Conservation (phyloP, 1,139 yeast species). For the Saccharomyces pastorianus region DNA sequence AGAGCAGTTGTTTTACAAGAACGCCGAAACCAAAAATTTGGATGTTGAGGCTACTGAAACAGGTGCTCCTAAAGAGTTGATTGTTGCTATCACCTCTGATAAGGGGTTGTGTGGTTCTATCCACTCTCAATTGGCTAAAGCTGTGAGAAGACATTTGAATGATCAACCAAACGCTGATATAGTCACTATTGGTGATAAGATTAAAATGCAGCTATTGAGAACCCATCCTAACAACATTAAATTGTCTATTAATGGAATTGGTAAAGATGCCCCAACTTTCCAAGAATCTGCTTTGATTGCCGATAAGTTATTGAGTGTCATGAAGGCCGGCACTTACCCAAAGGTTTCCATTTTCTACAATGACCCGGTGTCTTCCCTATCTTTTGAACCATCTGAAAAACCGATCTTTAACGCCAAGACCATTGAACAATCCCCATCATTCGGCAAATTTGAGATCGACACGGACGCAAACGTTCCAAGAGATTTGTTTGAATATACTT, state of each 20-base stretch:
- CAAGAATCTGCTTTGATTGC: conserved; percentile 82
- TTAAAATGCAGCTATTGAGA: conserved; percentile 81
- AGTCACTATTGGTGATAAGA: conserved; percentile 90
- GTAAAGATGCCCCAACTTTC: conserved; percentile 95
- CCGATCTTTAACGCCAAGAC: conserved; percentile 63
- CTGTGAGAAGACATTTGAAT: conserved; percentile 60
- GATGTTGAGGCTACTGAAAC: conserved; percentile 37
- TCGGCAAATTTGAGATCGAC: conserved; percentile 77
- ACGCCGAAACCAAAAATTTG: conserved; percentile 62
- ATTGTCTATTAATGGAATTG: conserved; percentile 80
- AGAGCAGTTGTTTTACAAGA: conserved; percentile 68
- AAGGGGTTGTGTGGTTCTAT: conserved; percentile 98
- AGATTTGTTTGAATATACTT: conserved; percentile 73
- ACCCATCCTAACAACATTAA: conserved; percentile 61
- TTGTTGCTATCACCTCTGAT: conserved; percentile 88
- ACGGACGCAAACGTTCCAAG: conserved; percentile 56
- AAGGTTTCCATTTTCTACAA: conserved; percentile 79
- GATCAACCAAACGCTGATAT: conserved; percentile 67
- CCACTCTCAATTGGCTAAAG: conserved; percentile 88
- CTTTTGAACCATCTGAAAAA: conserved; percentile 76
- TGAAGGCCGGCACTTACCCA: conserved; percentile 47
- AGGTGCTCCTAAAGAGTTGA: conserved; percentile 54
- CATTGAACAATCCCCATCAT: conserved; percentile 80
- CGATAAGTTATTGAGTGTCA: conserved; percentile 63
- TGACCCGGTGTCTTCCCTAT: conserved; percentile 76